Percentiles rank a stretch among this genome's conserved stretches.
These are phyloP conservation scores for Nyctanthes arbortristis DNA, from an alignment of 257 asterid species.

Conservation along the genomic window DNA sequence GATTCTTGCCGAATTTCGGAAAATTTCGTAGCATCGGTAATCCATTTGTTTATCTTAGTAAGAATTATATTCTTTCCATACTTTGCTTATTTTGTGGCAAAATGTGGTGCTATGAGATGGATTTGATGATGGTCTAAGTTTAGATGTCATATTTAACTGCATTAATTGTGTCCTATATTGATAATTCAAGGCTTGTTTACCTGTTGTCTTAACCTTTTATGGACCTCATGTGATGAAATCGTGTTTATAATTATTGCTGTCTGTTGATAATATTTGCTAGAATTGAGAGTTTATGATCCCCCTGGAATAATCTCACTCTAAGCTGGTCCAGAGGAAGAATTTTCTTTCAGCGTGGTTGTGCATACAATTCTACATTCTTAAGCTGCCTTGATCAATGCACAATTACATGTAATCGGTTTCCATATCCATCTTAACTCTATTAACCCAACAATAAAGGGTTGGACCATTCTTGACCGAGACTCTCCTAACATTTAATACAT, in stretches of 20 bases:
- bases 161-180: neutral
- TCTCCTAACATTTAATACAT: neutral
- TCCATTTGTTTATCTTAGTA: neutral
- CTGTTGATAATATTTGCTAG: neutral
- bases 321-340: too few relatives aligned
- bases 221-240: too few relatives aligned
- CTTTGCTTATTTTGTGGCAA: neutral
- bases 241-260: neutral
- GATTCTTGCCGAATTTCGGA: slow-evolving; percentile 69
- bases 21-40: slow-evolving; percentile 73
- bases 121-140: neutral
- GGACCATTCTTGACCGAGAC: too few relatives aligned
- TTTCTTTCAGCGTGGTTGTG: too few relatives aligned
- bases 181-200: neutral
- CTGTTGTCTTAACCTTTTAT: neutral
- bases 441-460: too few relatives aligned
- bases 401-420: too few relatives aligned
- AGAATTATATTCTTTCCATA: neutral
- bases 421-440: too few relatives aligned
- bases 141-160: neutral
- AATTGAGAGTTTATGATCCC: too few relatives aligned
- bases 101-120: neutral
- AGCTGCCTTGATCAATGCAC: too few relatives aligned
- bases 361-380: too few relatives aligned
- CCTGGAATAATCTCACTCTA: too few relatives aligned